A percentile compares a stretch with the other conserved stretches of the same genome.
These are phyloP conservation scores for Solanum appendiculatum DNA, from an alignment of 257 asterid species.

Conservation along the genomic window DNA sequence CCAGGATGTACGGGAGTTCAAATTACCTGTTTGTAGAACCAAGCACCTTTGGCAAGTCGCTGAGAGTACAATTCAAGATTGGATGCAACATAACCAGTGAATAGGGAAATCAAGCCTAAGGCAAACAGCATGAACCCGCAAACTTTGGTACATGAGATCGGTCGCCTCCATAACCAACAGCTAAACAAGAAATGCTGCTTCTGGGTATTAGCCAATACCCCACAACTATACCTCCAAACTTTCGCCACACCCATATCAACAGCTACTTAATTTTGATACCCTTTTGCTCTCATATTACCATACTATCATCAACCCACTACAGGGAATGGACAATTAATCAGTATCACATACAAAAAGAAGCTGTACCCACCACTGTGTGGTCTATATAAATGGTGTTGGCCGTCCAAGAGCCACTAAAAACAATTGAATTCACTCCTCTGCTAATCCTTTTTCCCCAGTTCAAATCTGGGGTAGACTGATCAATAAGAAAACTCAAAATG, in stretches of 20 bases:
- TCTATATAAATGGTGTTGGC: not conserved
- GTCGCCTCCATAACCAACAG: slow-evolving; percentile 25
- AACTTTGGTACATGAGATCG: slow-evolving; percentile 69
- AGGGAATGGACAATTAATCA: not conserved
- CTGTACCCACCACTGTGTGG: not conserved
- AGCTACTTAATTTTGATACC: not conserved
- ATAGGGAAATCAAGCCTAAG: slow-evolving; percentile 78
- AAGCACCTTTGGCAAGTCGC: slow-evolving; percentile 7
- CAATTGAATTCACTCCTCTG: not conserved
- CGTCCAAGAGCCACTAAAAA: not conserved
- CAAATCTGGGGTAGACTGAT: not conserved
- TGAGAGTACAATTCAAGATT: slow-evolving; percentile 94
- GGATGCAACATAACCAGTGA: slow-evolving; percentile 93
- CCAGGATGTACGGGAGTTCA: not conserved
- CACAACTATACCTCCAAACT: slow-evolving; percentile 34
- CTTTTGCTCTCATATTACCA: not conserved
- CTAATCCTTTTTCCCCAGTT: not conserved
- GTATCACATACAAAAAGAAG: not conserved
- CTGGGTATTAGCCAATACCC: slow-evolving; percentile 19
- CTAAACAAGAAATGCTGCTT: not conserved
- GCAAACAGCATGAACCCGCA: slow-evolving; percentile 76
- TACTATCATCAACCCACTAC: not conserved
- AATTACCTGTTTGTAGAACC: slow-evolving; percentile 48
- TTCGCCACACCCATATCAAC: slow-evolving; percentile 66
- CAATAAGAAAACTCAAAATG: not conserved